Evolutionary conservation across 1,139 yeast species (phyloP).

Genomic region (Zygoascus meyerae): DNA sequence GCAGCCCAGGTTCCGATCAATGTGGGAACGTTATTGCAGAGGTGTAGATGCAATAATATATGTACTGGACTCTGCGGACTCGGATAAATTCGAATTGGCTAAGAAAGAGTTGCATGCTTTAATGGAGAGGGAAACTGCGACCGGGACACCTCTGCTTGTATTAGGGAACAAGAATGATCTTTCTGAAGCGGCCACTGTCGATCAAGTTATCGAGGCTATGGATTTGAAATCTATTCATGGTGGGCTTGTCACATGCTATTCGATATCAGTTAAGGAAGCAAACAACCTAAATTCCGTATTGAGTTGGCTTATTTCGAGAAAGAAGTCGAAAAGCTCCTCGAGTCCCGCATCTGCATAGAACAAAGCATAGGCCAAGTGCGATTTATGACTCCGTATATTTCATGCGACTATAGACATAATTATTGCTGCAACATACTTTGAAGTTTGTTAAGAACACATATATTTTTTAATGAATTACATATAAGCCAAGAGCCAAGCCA

Average conservation of each 20-base stretch:
- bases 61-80: slow-evolving; percentile 36
- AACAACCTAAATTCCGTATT: slow-evolving; percentile 35
- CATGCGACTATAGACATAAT: no score
- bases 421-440: no score
- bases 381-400: no score
- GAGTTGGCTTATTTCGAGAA: slow-evolving; percentile 33
- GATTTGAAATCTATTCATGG: slow-evolving; percentile 32
- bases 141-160: slow-evolving; percentile 35
- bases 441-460: no score
- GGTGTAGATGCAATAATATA: slow-evolving; percentile 37
- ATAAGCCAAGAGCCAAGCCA: no score
- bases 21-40: slow-evolving; percentile 40
- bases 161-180: slow-evolving; percentile 38
- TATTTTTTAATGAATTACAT: no score
- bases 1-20: slow-evolving; percentile 37
- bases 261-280: slow-evolving; percentile 37
- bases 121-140: slow-evolving; percentile 30
- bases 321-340: slow-evolving; percentile 15
- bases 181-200: slow-evolving; percentile 31
- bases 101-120: slow-evolving; percentile 32
- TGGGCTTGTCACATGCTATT: slow-evolving; percentile 36
- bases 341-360: slow-evolving; percentile 3
- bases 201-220: slow-evolving; percentile 31
- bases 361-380: not conserved
- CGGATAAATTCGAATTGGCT: slow-evolving; percentile 28